Percentiles rank a stretch among this genome's conserved stretches.
These are phyloP conservation scores for Verticillium nubilum DNA, from an alignment of 2,329 filamentous ascomycete genomes.

Conservation along the genomic window DNA sequence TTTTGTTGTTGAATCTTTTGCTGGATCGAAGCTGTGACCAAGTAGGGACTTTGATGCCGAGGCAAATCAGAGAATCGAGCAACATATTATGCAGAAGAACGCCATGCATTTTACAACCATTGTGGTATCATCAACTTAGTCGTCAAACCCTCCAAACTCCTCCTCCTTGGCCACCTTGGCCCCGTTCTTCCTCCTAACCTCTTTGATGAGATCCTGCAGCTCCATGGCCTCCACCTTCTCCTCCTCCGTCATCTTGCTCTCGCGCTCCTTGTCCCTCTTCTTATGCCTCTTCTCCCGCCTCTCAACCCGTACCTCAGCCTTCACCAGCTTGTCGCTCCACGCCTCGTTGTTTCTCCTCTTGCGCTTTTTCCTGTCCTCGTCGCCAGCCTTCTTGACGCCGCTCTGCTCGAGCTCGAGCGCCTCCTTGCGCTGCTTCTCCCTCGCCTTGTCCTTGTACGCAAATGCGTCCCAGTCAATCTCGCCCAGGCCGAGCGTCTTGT, in stretches of 20 bases:
- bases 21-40: too few relatives aligned
- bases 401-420: constrained; percentile 47
- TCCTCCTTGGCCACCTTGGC: constrained; percentile 35
- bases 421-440: constrained; percentile 59
- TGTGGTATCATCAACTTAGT: constrained; percentile 1
- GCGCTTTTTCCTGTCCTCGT: constrained; percentile 38
- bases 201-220: constrained; percentile 57
- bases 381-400: constrained; percentile 23
- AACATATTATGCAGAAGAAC: neutral
- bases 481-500: constrained; percentile 52
- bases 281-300: constrained; percentile 60
- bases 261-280: constrained; percentile 57
- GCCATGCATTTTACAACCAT: constrained; percentile 24
- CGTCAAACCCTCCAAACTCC: constrained; percentile 56
- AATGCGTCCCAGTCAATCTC: constrained; percentile 63
- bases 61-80: neutral
- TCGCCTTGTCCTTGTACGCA: constrained; percentile 65
- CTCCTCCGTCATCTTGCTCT: constrained; percentile 63
- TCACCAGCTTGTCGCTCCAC: constrained; percentile 68
- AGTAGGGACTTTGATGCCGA: too few relatives aligned
- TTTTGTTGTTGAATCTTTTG: too few relatives aligned
- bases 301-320: constrained; percentile 55
- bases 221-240: constrained; percentile 59
- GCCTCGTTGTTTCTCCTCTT: constrained; percentile 61
- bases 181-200: constrained; percentile 55